Base-by-base conservation (phyloP, 2,329 filamentous ascomycete species). In the Bipolaris bicolor region DNA sequence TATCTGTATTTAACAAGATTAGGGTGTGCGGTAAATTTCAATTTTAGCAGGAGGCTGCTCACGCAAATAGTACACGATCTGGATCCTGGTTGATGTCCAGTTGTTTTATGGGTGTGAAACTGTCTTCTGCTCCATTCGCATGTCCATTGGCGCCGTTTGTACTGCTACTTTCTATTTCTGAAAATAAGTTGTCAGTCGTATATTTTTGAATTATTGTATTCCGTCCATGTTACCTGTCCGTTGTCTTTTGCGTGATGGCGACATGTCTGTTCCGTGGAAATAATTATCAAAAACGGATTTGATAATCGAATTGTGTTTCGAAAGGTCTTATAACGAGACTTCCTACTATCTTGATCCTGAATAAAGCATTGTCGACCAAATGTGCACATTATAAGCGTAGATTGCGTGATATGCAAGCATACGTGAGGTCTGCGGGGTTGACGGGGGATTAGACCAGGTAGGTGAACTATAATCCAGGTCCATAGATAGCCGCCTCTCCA, bases 51-150 rank as follows among this genome's bases (percentile, higher is more conserved):
- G 20, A 36, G 3, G 5, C 13, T 22, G 10, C 70, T 58, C 54
- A 74, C 49, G 80, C 80, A 64, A 82, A 82, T 36, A 80, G 77
- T 45, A 82, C 67, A 3, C 80, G 75, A 31, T 78, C 71, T 1
- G 79, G 76, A 48, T 80, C 75, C 49, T 75, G 65, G 52, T 82
- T 82, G 43, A 82, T 58, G 18, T 72, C 63, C 51, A 79, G 54
- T 7, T 48, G 61, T 16, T 54, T 34, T 29, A 48, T 24, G 67
- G 65, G 74, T 68, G 52, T 77, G 72, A 52, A 57, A 2, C 34
- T 15, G 9, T 48, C 3, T 13, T 40, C 4, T 46, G 29, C 20
- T 29, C 18, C 29, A 5, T 36, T 36, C 9, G 20, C 5, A 13
- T 44, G 36, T 11, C 36, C 37, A 13, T 48, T 44, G 16, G 31